These are phyloP conservation scores for Jacaranda copaia DNA, from an alignment of 257 asterid species.

Conservation along the genomic window DNA sequence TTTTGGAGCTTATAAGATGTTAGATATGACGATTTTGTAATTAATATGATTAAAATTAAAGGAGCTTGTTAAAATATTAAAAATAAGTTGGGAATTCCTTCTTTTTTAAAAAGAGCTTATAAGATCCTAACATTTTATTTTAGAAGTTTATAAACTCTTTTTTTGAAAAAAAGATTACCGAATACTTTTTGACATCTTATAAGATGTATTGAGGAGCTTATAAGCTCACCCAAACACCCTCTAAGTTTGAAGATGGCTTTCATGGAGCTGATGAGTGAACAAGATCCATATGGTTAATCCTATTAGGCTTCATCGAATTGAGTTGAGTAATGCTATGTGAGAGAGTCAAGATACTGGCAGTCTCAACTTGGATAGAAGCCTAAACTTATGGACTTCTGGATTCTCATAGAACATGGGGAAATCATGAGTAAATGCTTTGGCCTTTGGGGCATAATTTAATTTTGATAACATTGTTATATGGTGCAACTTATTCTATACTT, in stretches of 20 bases:
- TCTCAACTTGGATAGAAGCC: conserved; percentile 15
- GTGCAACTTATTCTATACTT: background rate
- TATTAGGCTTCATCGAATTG: background rate
- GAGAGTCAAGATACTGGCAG: background rate
- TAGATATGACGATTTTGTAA: too few species aligned
- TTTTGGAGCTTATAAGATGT: too few species aligned
- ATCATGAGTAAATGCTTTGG: background rate
- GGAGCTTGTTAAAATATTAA: too few species aligned
- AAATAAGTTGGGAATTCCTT: too few species aligned
- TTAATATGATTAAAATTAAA: too few species aligned
- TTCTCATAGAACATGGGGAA: background rate
- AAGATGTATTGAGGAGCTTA: too few species aligned
- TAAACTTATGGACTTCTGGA: background rate
- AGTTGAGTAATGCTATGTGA: conserved; percentile 10
- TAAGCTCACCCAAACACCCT: too few species aligned
- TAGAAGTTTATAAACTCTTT: too few species aligned
- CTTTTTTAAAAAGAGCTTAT: too few species aligned
- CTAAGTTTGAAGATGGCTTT: conserved; percentile 6
- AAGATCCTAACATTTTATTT: too few species aligned
- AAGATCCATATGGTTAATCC: background rate
- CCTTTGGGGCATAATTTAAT: background rate
- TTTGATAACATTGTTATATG: conserved; percentile 6
- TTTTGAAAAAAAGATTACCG: too few species aligned
- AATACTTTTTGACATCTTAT: too few species aligned
- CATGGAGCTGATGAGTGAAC: background rate